Base-by-base conservation (phyloP, 495 filamentous ascomycete species). In the Xylaria bambusicola region DNA sequence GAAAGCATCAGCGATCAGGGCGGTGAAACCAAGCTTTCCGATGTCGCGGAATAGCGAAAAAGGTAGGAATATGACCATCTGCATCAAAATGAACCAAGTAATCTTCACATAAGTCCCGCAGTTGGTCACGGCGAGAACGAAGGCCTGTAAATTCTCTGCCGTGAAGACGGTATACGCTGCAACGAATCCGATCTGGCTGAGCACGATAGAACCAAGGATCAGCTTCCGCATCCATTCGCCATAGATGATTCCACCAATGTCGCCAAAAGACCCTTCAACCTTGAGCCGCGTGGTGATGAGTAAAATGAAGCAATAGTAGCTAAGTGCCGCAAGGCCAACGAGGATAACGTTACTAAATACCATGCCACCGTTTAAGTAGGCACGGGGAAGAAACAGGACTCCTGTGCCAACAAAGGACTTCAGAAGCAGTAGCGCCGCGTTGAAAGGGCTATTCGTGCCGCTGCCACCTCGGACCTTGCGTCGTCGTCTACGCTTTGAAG, bases 81-180 rank as follows among this genome's bases (percentile, higher is more conserved):
- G 94, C 80, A 97, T 84, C 63, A 97, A 69, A 53, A 98, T 95
- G 73, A 98, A 82, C 71, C 80, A 91, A 61, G 90, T 90, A 74
- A 98, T 90, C 64, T 90, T 84, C 59, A 98, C 90, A 66, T 82
- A 77, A 0, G 85, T 89, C 67, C 83, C 79, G 78, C 93, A 96
- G 59, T 93, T 79, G 53, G 90, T 87, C 47, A 98, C 91, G 3
- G 84, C 84, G 44, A 84, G 83, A 47, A 97, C 88, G 73, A 98
- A 97, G 9, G 94, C 94, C 68, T 96, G 93, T 51, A 98, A 73
- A 60, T 97, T 98, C 70, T 97, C 90, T 8, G 92, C 88, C 6
- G 93, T 96, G 70, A 98, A 98, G 55, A 98, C 94, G 61, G 96
- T 97, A 73, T 98, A 98, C n/a, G 94, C 94, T 6, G 91, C 87